Conservation (phyloP, 345 rosid species). For the Corchorus olitorius region DNA sequence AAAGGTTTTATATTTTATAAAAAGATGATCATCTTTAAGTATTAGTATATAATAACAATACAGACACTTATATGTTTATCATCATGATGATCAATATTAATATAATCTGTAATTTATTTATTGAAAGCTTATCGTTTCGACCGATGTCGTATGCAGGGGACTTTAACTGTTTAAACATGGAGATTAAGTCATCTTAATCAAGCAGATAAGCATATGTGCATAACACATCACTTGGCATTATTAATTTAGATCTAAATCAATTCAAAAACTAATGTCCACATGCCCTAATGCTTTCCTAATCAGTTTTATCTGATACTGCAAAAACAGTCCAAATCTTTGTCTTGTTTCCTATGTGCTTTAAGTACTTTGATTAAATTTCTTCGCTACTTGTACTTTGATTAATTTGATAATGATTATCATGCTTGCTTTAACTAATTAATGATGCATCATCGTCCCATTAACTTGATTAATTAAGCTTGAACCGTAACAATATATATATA, state of each 20-base stretch:
- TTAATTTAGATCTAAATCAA: too few relatives aligned
- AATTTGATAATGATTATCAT: neutral
- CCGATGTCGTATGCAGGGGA: too few relatives aligned
- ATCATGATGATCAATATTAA: neutral
- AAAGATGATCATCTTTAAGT: neutral
- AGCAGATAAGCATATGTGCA: neutral
- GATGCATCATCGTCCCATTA: neutral
- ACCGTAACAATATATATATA: neutral
- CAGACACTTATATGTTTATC: neutral
- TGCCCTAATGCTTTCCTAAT: neutral
- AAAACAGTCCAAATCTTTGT: neutral
- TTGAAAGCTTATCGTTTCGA: constrained; percentile 7
- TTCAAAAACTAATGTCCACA: neutral
- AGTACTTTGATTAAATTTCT: too few relatives aligned
- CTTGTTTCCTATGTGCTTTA: neutral
- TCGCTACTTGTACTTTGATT: neutral
- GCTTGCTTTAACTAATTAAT: neutral
- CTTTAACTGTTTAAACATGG: neutral
- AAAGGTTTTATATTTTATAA: neutral
- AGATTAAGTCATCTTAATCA: neutral
- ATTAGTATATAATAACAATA: neutral
- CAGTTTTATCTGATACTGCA: neutral
- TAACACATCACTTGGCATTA: constrained; percentile 9
- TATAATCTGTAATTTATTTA: neutral
- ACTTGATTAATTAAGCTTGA: neutral